Percentiles rank a stretch among this genome's conserved stretches.
phyloP scores from a whole-genome alignment of 805 yeast genomes.

The Cephaloascus albidus region DNA sequence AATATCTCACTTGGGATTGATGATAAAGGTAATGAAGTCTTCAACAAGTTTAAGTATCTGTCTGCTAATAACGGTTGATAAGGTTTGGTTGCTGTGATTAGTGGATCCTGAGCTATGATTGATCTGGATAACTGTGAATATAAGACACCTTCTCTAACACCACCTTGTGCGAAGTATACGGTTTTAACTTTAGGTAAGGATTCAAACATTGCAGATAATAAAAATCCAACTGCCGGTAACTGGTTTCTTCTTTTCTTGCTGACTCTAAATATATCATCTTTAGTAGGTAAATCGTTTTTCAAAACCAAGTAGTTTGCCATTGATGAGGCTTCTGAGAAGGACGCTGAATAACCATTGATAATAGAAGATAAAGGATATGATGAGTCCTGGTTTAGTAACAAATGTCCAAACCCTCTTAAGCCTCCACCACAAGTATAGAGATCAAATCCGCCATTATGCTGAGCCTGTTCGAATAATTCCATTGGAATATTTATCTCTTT shows the following conservation, averaged over 20 bases:
- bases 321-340: slow-evolving; percentile 39
- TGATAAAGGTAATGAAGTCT: slow-evolving; percentile 46
- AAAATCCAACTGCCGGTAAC: slow-evolving; percentile 59
- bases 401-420: slow-evolving; percentile 58
- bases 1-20: slow-evolving; percentile 49
- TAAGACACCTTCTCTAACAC: slow-evolving; percentile 68
- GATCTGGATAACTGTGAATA: slow-evolving; percentile 51
- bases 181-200: slow-evolving; percentile 52
- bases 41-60: slow-evolving; percentile 43
- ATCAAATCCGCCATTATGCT: slow-evolving; percentile 48
- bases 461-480: slow-evolving; percentile 39
- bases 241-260: slow-evolving; percentile 59
- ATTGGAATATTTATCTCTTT: slow-evolving; percentile 43
- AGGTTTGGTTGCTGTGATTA: slow-evolving; percentile 59
- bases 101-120: slow-evolving; percentile 58
- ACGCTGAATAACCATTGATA: slow-evolving; percentile 59
- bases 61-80: slow-evolving; percentile 60
- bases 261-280: slow-evolving; percentile 47
- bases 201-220: slow-evolving; percentile 54
- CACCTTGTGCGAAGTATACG: slow-evolving; percentile 67
- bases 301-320: slow-evolving; percentile 43
- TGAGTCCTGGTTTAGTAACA: slow-evolving; percentile 37
- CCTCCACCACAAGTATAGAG: slow-evolving; percentile 71
- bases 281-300: slow-evolving; percentile 34
- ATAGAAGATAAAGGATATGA: slow-evolving; percentile 59